These are phyloP conservation scores for Chenopodium album DNA, from an alignment of 148 eudicot species.

Conservation along the genomic window DNA sequence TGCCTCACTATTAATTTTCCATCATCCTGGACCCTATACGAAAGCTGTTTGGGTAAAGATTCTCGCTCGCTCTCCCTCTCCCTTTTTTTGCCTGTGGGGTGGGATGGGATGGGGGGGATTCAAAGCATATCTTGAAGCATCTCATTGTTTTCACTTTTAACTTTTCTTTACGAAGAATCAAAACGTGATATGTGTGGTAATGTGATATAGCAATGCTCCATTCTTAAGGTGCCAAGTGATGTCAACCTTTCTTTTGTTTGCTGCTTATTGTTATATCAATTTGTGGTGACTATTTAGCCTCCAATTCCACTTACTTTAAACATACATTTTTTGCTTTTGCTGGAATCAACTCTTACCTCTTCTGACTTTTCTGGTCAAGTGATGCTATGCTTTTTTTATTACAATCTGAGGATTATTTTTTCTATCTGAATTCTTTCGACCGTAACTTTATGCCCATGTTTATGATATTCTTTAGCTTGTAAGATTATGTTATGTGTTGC, in stretches of 20 bases:
- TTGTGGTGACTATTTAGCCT: conserved; percentile 16
- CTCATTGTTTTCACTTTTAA: conserved; percentile 8
- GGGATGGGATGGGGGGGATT: background rate
- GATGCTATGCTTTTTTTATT: conserved; percentile 13
- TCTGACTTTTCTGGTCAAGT: conserved; percentile 25
- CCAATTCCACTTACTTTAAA: conserved; percentile 14
- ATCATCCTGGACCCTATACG: background rate
- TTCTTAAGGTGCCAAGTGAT: conserved; percentile 20
- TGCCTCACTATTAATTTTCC: background rate
- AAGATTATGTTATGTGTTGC: background rate
- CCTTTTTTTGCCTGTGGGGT: background rate
- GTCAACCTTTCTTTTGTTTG: background rate
- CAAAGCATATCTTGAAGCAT: conserved; percentile 23
- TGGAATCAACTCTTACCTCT: conserved; percentile 21
- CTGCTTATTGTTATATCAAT: conserved; percentile 5
- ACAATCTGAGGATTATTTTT: background rate
- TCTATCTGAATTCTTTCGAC: conserved; percentile 18
- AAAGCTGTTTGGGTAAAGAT: background rate
- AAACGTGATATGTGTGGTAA: conserved; percentile 21
- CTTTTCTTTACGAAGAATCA: conserved; percentile 23
- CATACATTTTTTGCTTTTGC: conserved; percentile 18
- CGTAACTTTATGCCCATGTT: conserved; percentile 14
- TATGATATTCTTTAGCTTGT: conserved; percentile 1
- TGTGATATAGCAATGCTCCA: conserved; percentile 21
- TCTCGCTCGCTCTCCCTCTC: background rate